Conservation (phyloP, 2,329 filamentous ascomycete species). For the Paraconiothyrium brasiliense region DNA sequence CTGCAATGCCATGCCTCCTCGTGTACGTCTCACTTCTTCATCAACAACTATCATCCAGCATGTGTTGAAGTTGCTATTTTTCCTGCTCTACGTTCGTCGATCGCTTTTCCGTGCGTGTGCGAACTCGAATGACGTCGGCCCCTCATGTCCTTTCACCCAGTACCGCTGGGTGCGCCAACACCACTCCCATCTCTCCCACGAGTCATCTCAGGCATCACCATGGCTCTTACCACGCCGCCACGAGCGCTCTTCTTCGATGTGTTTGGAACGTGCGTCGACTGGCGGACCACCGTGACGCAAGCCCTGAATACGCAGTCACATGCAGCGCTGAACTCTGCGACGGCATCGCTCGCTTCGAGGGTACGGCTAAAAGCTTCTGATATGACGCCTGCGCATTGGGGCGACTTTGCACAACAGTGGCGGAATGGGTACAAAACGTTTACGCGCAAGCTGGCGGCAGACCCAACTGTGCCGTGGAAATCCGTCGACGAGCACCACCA, state of each 20-base stretch:
- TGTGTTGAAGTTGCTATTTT: background rate
- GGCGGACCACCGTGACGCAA: constrained; percentile 72
- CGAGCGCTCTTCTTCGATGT: constrained; percentile 77
- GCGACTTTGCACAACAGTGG: constrained; percentile 75
- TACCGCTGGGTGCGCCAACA: constrained; percentile 15
- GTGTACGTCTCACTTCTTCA: background rate
- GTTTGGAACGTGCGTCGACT: constrained; percentile 83
- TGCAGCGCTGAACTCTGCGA: constrained; percentile 57
- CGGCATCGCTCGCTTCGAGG: constrained; percentile 56
- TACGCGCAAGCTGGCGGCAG: constrained; percentile 62
- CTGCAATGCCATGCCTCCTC: background rate
- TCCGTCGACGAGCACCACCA: constrained; percentile 78
- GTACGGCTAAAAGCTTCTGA: constrained; percentile 60
- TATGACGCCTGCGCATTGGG: constrained; percentile 69
- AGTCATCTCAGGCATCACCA: constrained; percentile 25
- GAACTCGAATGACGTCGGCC: constrained; percentile 6
- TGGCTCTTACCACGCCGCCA: constrained; percentile 41
- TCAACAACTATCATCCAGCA: background rate
- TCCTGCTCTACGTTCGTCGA: background rate
- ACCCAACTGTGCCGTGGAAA: constrained; percentile 63
- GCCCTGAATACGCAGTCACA: constrained; percentile 64
- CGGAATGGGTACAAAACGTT: constrained; percentile 70
- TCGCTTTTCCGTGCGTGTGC: constrained; percentile 10
- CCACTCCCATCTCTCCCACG: constrained; percentile 17
- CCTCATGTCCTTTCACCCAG: constrained; percentile 8